Evolutionary conservation across 1,284 basidiomycete species (phyloP).

Genomic region (Moesziomyces aphidis): DNA sequence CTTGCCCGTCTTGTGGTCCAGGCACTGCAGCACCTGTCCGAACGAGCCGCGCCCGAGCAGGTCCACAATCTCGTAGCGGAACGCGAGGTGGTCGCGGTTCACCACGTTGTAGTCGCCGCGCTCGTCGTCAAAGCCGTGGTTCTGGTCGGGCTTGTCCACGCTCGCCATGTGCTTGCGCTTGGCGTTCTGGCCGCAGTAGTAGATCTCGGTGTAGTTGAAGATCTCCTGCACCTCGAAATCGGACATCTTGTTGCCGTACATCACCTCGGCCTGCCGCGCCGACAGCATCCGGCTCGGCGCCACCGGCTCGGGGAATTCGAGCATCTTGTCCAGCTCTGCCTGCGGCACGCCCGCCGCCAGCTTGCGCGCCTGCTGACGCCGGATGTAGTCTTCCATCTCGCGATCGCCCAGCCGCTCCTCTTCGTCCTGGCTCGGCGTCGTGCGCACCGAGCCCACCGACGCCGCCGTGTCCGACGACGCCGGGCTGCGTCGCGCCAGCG

Average conservation of each 20-base stretch:
- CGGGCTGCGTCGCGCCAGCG: constrained; percentile 31
- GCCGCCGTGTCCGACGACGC: constrained; percentile 27
- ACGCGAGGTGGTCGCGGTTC: constrained; percentile 91
- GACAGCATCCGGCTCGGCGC: constrained; percentile 78
- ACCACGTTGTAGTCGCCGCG: constrained; percentile 95
- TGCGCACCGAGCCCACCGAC: constrained; percentile 23
- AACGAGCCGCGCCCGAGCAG: constrained; percentile 98
- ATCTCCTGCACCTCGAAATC: constrained; percentile 90
- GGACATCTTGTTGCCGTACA: constrained; percentile 69
- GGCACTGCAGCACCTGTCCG: constrained; percentile 94
- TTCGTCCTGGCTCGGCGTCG: constrained; percentile 71
- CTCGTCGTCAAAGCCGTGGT: constrained; percentile 97
- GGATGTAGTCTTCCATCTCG: constrained; percentile 95
- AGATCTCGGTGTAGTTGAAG: constrained; percentile 85
- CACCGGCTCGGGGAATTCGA: constrained; percentile 91
- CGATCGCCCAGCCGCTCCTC: constrained; percentile 92
- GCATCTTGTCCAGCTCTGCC: constrained; percentile 86
- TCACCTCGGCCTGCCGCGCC: constrained; percentile 72
- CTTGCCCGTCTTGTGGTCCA: constrained; percentile 95
- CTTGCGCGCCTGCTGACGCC: constrained; percentile 87
- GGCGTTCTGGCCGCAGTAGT: constrained; percentile 76
- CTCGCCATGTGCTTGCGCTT: constrained; percentile 58
- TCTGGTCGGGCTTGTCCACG: constrained; percentile 81
- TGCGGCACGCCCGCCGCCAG: constrained; percentile 81
- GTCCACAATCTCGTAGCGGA: constrained; percentile 92